Base-by-base conservation (phyloP, 768 basidiomycete genomes). In the Tricholoma hemisulphureum region DNA sequence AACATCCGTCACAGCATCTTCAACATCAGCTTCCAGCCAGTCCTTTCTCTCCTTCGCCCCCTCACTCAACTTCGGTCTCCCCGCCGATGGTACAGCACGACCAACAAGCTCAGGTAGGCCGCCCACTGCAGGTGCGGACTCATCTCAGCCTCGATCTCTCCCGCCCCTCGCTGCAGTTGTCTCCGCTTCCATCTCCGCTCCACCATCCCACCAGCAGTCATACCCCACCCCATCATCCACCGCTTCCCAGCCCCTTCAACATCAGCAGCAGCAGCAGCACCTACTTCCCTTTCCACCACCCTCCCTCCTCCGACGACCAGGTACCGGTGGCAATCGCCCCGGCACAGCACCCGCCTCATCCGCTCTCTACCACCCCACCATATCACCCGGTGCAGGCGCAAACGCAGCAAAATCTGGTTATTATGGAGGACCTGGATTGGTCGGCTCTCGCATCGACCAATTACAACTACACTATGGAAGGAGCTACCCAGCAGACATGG, bases 1-100 rank as follows among this genome's bases (percentile, higher is more conserved):
- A 63, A 59, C 76, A 69, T 70, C 77, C 56, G 61, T 75, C 26
- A 7, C 53, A 53, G 5, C 79, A 71, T 56, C 73, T 67, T 59
- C 70, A 63, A 63, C 63, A 62, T 56, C 62, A 58, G 58, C 69
- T 65, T 67, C 79, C 77, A 68, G 73, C 77, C 86, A 87, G 80
- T 86, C 86, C 84, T 88, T 85, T 86, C 86, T 82, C 79, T 65
- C 77, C 81, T 77, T 79, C 77, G 45, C 79, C 71, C 57, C 76
- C 59, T 39, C 68, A 63, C 66, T 69, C 66, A 65, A 58, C 57
- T 70, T 73, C 66, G 60, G 64, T 62, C 56, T 72, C 67, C 52
- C 69, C 68, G 60, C 39, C 65, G 58, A 50, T 49, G 53, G 37
- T 49, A 43, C 55, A 63, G 49, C 72, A 61, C 61, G 71, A 70